A percentile compares a stretch with the other conserved stretches of the same genome.
These are phyloP conservation scores for Trypanosoma cruzi DNA, from an alignment of 208 protist genomes.

Conservation along the genomic window DNA sequence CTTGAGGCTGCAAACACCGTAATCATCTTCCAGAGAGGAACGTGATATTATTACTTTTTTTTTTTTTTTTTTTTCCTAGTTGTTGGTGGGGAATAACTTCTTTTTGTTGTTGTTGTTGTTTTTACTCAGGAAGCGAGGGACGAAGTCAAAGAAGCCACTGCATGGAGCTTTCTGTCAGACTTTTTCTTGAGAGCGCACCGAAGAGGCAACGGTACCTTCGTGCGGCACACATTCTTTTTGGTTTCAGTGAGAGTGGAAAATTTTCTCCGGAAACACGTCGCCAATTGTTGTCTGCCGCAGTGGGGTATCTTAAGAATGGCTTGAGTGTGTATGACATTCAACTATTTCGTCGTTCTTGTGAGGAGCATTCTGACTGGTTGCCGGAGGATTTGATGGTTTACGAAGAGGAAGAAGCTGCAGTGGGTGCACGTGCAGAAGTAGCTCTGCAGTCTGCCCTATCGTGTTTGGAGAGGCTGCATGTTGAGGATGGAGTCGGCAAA, in stretches of 20 bases:
- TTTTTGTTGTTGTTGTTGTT: too few species aligned
- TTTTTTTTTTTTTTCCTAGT: too few species aligned
- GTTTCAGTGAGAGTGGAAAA: conserved; percentile 2
- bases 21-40: not conserved
- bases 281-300: conserved; percentile 2
- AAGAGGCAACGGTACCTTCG: conserved; percentile 34
- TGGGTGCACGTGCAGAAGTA: conserved; percentile 9
- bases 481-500: not conserved
- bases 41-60: conserved; percentile 1
- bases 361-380: not conserved
- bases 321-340: conserved; percentile 15
- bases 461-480: not conserved
- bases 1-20: too few species aligned
- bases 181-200: conserved; percentile 12
- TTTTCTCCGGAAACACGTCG: conserved; percentile 7
- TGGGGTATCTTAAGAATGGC: conserved; percentile 7
- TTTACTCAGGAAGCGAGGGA: not conserved
- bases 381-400: not conserved
- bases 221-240: conserved; percentile 28
- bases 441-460: conserved; percentile 11
- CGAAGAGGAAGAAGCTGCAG: conserved; percentile 8
- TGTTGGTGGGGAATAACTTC: not conserved
- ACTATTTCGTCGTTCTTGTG: conserved; percentile 11
- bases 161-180: conserved; percentile 12
- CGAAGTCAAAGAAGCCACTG: not conserved